Percentiles rank a stretch among this genome's conserved stretches.
These are phyloP conservation scores for Komagataella populi DNA, from an alignment of 805 yeast species.

Conservation along the genomic window DNA sequence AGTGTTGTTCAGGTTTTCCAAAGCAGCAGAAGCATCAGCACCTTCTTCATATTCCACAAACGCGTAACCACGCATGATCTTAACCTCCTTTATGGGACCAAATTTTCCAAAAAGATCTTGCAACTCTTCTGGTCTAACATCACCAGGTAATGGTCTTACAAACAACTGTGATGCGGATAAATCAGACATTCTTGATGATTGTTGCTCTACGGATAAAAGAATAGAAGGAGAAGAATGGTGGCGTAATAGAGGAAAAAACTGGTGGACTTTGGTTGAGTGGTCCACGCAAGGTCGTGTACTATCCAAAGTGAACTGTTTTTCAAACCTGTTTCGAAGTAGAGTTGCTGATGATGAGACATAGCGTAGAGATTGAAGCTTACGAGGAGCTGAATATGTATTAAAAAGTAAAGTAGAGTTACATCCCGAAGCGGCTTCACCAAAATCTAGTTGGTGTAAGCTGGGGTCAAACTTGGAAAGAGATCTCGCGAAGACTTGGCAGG, in stretches of 20 bases:
- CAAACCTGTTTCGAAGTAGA: too few species aligned
- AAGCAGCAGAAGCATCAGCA: conserved; percentile 37
- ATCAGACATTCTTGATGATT: conserved; percentile 9
- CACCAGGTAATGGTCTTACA: conserved; percentile 23
- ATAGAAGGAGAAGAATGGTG: background rate
- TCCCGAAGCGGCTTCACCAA: background rate
- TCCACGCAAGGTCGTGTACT: background rate
- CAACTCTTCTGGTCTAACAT: conserved; percentile 31
- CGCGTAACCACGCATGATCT: conserved; percentile 73
- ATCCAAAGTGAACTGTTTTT: background rate
- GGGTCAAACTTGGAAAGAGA: background rate
- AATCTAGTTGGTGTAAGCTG: background rate
- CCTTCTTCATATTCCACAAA: conserved; percentile 73
- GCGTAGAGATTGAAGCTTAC: too few species aligned
- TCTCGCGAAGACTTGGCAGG: background rate
- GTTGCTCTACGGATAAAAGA: background rate
- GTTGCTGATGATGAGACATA: too few species aligned
- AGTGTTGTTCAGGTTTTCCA: conserved; percentile 28
- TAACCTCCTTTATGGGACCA: conserved; percentile 58
- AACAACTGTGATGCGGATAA: conserved; percentile 22
- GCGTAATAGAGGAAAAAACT: background rate
- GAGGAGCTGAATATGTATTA: background rate
- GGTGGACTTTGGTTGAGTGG: background rate
- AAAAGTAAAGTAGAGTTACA: too few species aligned
- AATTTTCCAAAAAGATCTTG: conserved; percentile 54